Percentiles rank a stretch among this genome's conserved stretches.
Conservation (phyloP, 1,139 yeast species). For the Candida tropicalis region DNA sequence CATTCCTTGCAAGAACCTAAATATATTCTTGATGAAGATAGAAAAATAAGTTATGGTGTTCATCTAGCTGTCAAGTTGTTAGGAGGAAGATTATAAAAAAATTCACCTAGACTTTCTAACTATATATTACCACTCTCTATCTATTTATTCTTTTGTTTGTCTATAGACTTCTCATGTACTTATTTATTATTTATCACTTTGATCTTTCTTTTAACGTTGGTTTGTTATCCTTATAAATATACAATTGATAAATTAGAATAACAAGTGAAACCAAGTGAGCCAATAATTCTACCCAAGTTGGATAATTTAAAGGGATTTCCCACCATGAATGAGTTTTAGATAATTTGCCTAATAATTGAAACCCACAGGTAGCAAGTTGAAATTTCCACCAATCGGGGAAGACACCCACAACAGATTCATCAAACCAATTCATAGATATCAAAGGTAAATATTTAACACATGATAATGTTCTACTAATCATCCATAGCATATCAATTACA, state of each 20-base stretch:
- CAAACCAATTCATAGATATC: slow-evolving; percentile 30
- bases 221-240: slow-evolving; percentile 15
- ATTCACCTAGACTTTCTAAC: neutral
- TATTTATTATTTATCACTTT: neutral
- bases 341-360: neutral
- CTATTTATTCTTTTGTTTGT: neutral
- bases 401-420: slow-evolving; percentile 20
- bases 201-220: slow-evolving; percentile 9
- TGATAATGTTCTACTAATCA: slow-evolving; percentile 20
- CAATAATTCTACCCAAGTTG: slow-evolving; percentile 22
- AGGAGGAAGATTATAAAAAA: slow-evolving; percentile 60
- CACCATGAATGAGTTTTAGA: slow-evolving; percentile 22
- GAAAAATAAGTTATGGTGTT: slow-evolving; percentile 61
- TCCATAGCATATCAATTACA: slow-evolving; percentile 32
- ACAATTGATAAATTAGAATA: slow-evolving; percentile 16
- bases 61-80: slow-evolving; percentile 64
- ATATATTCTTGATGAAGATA: slow-evolving; percentile 51
- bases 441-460: slow-evolving; percentile 30
- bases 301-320: slow-evolving; percentile 28
- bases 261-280: slow-evolving; percentile 11
- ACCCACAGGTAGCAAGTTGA: neutral
- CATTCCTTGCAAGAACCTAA: slow-evolving; percentile 22
- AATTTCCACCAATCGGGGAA: slow-evolving; percentile 15
- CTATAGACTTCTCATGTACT: neutral
- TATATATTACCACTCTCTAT: neutral